phyloP scores from a whole-genome alignment of 1,139 yeast species.

The Nakaseomyces glabratus region DNA sequence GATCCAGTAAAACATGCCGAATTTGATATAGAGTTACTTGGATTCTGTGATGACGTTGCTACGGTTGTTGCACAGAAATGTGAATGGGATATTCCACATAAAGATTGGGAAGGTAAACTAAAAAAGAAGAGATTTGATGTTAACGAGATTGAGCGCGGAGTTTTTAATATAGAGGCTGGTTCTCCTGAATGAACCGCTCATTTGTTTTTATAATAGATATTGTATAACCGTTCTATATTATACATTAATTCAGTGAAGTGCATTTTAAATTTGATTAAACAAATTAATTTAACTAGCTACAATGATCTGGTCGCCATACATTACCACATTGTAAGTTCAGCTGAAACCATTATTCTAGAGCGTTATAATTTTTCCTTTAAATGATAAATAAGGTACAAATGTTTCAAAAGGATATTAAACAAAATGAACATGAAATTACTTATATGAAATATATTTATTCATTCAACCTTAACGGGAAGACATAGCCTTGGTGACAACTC shows the following conservation, averaged over 20 bases:
- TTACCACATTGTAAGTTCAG: too few relatives aligned
- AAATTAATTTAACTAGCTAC: too few relatives aligned
- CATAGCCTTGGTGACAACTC: constrained; percentile 98
- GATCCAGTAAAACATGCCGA: constrained; percentile 69
- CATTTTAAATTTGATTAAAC: too few relatives aligned
- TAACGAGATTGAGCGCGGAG: constrained; percentile 24
- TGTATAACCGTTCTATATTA: too few relatives aligned
- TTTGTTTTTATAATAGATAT: too few relatives aligned
- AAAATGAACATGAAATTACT: constrained; percentile 5
- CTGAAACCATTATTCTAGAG: too few relatives aligned
- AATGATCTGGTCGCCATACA: too few relatives aligned
- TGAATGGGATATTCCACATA: constrained; percentile 63
- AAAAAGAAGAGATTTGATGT: constrained; percentile 17
- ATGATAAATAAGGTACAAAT: constrained; percentile 6
- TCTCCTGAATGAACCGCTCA: constrained; percentile 1
- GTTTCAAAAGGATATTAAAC: constrained; percentile 6
- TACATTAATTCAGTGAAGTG: too few relatives aligned
- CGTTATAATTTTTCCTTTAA: constrained; percentile 6
- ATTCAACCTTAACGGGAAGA: constrained; percentile 69
- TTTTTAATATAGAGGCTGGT: constrained; percentile 14
- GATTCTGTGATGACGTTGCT: constrained; percentile 83
- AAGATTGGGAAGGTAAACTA: constrained; percentile 28
- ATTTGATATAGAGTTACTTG: constrained; percentile 74
- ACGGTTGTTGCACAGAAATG: constrained; percentile 50
- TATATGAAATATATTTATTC: not conserved